Conservation (phyloP, 2,329 filamentous ascomycete species). For the Madurella mycetomatis region DNA sequence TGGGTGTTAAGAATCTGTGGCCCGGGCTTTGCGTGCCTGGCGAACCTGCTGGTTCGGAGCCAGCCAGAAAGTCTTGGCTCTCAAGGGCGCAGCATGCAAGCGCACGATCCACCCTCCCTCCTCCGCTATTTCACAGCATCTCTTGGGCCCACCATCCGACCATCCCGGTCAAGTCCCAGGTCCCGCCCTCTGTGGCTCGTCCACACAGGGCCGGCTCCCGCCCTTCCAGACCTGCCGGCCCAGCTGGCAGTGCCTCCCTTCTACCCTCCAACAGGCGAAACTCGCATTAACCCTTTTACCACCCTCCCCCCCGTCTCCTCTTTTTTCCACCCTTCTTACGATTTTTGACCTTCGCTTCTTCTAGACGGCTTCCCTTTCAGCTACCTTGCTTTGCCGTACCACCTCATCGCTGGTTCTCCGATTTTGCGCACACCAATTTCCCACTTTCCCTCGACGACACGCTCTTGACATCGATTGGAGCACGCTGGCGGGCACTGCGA, state of each 20-base stretch:
- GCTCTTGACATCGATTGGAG: constrained; percentile 19
- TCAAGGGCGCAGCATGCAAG: constrained; percentile 13
- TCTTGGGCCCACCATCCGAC: constrained; percentile 20
- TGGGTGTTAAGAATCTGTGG: neutral
- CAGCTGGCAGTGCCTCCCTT: constrained; percentile 25
- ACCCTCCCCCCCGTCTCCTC: constrained; percentile 14
- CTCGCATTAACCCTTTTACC: constrained; percentile 23
- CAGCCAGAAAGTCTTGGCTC: constrained; percentile 4
- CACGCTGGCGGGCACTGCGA: constrained; percentile 26
- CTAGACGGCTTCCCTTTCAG: constrained; percentile 10
- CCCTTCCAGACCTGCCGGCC: constrained; percentile 18
- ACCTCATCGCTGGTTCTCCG: constrained; percentile 13
- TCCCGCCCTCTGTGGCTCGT: constrained; percentile 13
- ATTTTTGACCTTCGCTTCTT: constrained; percentile 21
- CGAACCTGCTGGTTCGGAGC: neutral
- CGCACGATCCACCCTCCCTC: constrained; percentile 22
- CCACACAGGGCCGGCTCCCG: constrained; percentile 19
- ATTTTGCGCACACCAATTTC: constrained; percentile 8
- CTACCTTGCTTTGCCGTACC: neutral
- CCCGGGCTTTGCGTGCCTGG: neutral
- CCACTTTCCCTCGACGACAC: constrained; percentile 11
- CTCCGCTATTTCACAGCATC: constrained; percentile 8
- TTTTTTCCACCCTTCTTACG: constrained; percentile 15
- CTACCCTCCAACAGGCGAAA: constrained; percentile 12
- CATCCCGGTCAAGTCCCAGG: constrained; percentile 19